Evolutionary conservation across 345 rosid species (phyloP), one percentile per base, ranked within the genome.

Genomic region (Populus nigra): DNA sequence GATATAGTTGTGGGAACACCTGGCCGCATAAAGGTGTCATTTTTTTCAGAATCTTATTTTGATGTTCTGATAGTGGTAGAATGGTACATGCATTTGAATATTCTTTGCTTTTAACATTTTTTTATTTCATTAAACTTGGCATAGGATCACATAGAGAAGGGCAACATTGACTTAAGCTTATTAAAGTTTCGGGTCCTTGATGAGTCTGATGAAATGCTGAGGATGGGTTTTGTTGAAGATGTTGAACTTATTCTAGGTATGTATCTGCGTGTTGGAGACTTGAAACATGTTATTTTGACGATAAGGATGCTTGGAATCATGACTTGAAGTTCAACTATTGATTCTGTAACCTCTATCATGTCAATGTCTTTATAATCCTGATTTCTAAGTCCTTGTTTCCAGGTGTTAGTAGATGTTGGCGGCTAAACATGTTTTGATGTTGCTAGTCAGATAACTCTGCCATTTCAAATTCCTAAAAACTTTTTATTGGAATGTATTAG

Each of bases 201-300:
- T 67, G 98, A 96, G 86, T 97, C 98, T 78, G 99, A 96, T 85
- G 99, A 96, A 81, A 96, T 96, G 99, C 81, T 96, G 80, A 89
- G 92, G 79, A 92, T 96, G 97, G 99, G 99, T 39, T 96, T 96
- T 83, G 99, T 93, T 74, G 99, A 94, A 45, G 97, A 92, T 85
- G 97, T 96, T 67, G 97, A 96, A 80, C 90, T 94, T 73, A 96
- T 96, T 78, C 90, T 96, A 76, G 94, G 99, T 93, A 79, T 73
- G 82, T 77, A 10, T 39, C 49, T 71, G 33, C 1, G n/a, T 13
- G n/a, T 16, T 53, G 25, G 13, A 61, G 31, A 33, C 59, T 15
- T 69, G 74, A 18, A 39, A 50, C 15, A 8, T 61, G 13, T 61
- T 59, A 25, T 62, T 73, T 35, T 66, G 31, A 47, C 17, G 16